Evolutionary conservation across 371 early-diverging fungal genomes (phyloP).

Genomic region (Saksenaea oblongispora): DNA sequence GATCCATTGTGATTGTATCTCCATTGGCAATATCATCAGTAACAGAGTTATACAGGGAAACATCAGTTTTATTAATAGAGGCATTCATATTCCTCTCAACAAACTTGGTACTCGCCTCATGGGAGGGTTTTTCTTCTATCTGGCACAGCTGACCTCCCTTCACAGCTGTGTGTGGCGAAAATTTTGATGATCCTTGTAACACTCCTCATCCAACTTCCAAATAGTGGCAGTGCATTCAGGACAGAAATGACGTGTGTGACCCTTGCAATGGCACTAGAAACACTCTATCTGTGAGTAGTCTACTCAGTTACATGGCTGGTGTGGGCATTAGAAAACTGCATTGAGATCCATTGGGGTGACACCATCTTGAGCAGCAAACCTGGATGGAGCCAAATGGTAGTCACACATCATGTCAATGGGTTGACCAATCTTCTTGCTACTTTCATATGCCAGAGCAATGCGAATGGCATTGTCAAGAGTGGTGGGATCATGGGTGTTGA

Average conservation of each 20-base stretch:
- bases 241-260: neutral
- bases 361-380: no score
- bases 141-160: neutral
- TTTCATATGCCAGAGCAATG: constrained; percentile 6
- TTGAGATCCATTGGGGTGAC: constrained; percentile 4
- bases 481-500: neutral
- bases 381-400: no score
- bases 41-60: neutral
- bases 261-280: neutral
- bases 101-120: neutral
- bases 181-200: neutral
- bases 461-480: neutral
- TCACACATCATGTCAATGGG: no score
- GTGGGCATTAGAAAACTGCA: neutral
- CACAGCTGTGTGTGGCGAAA: neutral
- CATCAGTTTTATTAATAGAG: neutral
- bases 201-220: neutral
- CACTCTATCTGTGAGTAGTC: neutral
- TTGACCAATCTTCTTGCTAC: neutral
- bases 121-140: neutral
- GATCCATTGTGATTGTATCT: neutral
- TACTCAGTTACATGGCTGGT: neutral
- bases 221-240: neutral
- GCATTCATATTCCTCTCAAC: neutral
- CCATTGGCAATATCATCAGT: no score